These are phyloP conservation scores for Sutorius australiensis DNA, from an alignment of 768 basidiomycete genomes.

Conservation along the genomic window DNA sequence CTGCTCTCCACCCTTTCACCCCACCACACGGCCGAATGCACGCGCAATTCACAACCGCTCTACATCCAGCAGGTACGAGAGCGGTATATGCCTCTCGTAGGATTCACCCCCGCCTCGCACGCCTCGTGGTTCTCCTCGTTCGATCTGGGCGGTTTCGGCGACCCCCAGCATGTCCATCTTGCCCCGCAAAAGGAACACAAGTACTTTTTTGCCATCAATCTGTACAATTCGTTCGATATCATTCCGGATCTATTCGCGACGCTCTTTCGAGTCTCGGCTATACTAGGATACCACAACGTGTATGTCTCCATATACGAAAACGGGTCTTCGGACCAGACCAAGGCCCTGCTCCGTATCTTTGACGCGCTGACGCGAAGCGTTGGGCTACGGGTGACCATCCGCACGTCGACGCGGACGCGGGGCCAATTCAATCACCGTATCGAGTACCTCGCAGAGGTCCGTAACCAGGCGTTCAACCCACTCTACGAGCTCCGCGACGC, in stretches of 20 bases:
- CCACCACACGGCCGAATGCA: slow-evolving; percentile 92
- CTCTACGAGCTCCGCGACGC: slow-evolving; percentile 90
- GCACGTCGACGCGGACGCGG: slow-evolving; percentile 86
- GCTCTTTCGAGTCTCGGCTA: slow-evolving; percentile 86
- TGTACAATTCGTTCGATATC: slow-evolving; percentile 99
- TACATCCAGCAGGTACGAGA: slow-evolving; percentile 83
- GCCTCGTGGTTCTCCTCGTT: slow-evolving; percentile 60
- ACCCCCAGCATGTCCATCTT: slow-evolving; percentile 36
- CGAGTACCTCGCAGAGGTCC: slow-evolving; percentile 99
- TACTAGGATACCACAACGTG: slow-evolving; percentile 96
- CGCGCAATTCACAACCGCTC: slow-evolving; percentile 74
- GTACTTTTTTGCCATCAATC: slow-evolving; percentile 98
- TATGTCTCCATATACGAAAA: slow-evolving; percentile 99
- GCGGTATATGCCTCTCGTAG: slow-evolving; percentile 81
- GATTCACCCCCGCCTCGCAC: slow-evolving; percentile 59
- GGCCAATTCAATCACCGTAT: slow-evolving; percentile 99
- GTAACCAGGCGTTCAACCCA: slow-evolving; percentile 95
- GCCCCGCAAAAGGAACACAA: slow-evolving; percentile 72
- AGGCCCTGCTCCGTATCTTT: slow-evolving; percentile 92
- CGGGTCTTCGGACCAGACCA: slow-evolving; percentile 98
- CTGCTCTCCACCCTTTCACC: slow-evolving; percentile 84
- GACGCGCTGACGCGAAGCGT: slow-evolving; percentile 87
- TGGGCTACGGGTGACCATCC: slow-evolving; percentile 89
- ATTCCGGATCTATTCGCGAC: slow-evolving; percentile 97
- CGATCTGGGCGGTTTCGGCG: slow-evolving; percentile 43